Base-by-base conservation (phyloP, 192 early-diverging fungal genomes). In the Kickxella alabastrina region DNA sequence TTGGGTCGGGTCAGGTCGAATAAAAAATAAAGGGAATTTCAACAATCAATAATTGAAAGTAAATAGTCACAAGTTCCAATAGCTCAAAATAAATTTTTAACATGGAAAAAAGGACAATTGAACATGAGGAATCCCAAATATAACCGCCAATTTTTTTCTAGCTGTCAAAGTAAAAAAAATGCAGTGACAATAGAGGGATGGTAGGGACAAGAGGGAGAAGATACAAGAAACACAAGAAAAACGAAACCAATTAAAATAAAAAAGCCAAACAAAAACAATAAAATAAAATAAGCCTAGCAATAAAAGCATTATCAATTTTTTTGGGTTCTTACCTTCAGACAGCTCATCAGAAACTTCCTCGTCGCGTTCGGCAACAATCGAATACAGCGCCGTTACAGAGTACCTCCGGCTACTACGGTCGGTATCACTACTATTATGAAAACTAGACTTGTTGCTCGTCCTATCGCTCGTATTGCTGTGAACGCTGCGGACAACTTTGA, bases 281-380 rank as follows among this genome's bases (percentile, higher is more conserved):
- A n/a, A n/a, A n/a, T n/a, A n/a, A n/a, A n/a, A n/a, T n/a, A n/a
- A n/a, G n/a, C n/a, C n/a, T n/a, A n/a, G n/a, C n/a, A n/a, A n/a
- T n/a, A n/a, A n/a, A n/a, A n/a, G n/a, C n/a, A n/a, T n/a, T n/a
- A n/a, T n/a, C n/a, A n/a, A n/a, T n/a, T n/a, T n/a, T n/a, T n/a
- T n/a, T n/a, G n/a, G n/a, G n/a, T n/a, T n/a, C 54, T 50, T 83
- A 90, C 91, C 87, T 77, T 83, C 79, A 15, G 92, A 90, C 29
- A 95, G 85, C 52, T 93, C 92, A 79, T 95, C 92, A 48, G 91
- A 89, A 18, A 93, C 87, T 65, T 93, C 92, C 23, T 86, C 85
- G 63, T 95, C 92, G 62, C 91, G 91, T 64, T 95, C 91, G 14
- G 92, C 89, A 8, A 86, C 87, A 71, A 89, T 86, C 10, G 87